phyloP scores from a whole-genome alignment of 2,329 filamentous ascomycete species.

The Penicillium sclerotigenum region DNA sequence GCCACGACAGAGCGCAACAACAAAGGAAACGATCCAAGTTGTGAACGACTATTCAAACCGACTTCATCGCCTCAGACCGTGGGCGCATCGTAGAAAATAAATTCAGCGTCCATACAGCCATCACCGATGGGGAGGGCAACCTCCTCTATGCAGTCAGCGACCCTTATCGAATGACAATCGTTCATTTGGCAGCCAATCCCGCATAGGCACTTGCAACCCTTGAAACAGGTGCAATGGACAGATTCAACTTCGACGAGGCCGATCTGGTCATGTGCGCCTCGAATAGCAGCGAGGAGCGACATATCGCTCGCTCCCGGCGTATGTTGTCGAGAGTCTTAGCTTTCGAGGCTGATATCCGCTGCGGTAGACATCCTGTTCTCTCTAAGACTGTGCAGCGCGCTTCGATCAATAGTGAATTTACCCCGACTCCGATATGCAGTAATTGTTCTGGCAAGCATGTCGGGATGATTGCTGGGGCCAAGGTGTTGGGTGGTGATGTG shows the following conservation, averaged over 20 bases:
- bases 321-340: constrained; percentile 41
- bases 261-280: constrained; percentile 52
- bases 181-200: constrained; percentile 49
- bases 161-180: constrained; percentile 43
- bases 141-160: constrained; percentile 44
- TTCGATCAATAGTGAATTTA: constrained; percentile 43
- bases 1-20: not conserved
- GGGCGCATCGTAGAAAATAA: constrained; percentile 44
- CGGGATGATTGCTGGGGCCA: constrained; percentile 47
- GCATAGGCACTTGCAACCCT: constrained; percentile 46
- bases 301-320: constrained; percentile 36
- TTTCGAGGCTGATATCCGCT: constrained; percentile 40
- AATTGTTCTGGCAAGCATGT: constrained; percentile 52
- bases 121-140: constrained; percentile 40
- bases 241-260: constrained; percentile 38
- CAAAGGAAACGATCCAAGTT: not conserved
- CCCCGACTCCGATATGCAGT: constrained; percentile 41
- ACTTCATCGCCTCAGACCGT: constrained; percentile 40
- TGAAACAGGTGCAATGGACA: constrained; percentile 42
- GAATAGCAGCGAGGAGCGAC: constrained; percentile 45
- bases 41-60: constrained; percentile 10
- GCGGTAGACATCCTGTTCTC: constrained; percentile 44
- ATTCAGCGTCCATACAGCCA: constrained; percentile 45
- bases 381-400: constrained; percentile 34
- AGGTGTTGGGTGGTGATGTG: constrained; percentile 33